phyloP scores from a whole-genome alignment of 306 rosid genomes.

The Malus orientalis region DNA sequence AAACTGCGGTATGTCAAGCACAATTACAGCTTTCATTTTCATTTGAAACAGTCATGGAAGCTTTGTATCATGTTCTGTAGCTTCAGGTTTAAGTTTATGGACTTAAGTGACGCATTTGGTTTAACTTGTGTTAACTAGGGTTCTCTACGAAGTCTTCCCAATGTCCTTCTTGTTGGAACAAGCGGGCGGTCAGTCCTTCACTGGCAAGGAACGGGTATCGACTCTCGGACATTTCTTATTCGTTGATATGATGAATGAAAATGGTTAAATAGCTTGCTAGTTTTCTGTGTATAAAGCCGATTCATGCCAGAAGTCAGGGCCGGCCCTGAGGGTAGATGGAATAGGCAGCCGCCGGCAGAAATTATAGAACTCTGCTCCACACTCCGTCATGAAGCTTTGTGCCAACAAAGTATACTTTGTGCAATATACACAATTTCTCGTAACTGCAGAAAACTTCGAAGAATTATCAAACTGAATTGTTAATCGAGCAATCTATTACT shows the following conservation, averaged over 20 bases:
- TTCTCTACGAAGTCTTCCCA: slow-evolving; percentile 92
- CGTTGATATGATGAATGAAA: background rate
- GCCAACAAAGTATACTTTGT: background rate
- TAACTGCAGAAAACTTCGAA: background rate
- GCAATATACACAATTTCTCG: background rate
- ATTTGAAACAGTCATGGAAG: background rate
- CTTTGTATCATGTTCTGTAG: background rate
- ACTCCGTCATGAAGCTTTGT: background rate
- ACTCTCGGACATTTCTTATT: background rate
- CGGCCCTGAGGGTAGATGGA: too few species aligned
- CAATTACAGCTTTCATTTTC: background rate
- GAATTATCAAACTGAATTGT: background rate
- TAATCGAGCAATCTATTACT: background rate
- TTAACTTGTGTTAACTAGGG: slow-evolving; percentile 32
- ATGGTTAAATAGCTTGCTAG: background rate
- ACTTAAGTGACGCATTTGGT: background rate
- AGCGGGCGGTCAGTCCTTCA: slow-evolving; percentile 95
- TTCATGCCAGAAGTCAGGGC: background rate
- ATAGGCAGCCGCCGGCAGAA: background rate
- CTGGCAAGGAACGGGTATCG: slow-evolving; percentile 72
- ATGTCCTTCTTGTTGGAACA: slow-evolving; percentile 95
- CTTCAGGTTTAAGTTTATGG: background rate
- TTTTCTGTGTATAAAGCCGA: too few species aligned
- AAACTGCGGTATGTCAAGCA: slow-evolving; percentile 69
- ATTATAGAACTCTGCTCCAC: background rate